Evolutionary conservation across 257 asterid species (phyloP), one percentile per base, ranked within the genome.

Genomic region (Ophiorrhiza pumila): DNA sequence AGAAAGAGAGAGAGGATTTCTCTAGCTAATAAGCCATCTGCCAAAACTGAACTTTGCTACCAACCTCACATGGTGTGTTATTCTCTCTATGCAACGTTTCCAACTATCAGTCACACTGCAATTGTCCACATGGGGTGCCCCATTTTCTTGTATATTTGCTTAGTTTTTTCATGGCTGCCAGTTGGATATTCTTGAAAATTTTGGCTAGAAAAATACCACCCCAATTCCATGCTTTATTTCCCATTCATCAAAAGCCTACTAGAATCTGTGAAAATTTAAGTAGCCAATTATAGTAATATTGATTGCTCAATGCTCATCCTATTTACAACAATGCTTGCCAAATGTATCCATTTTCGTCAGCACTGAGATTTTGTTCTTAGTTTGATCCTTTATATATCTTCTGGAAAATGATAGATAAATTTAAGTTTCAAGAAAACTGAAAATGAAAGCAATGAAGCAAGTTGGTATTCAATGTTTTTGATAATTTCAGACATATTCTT

Each of bases 31-130:
- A 62, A 32, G 52, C 75, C 74, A 74, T 65, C 77, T 75, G 77
- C 83, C 80, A 70, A 74, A 64, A 75, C 74, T 45, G 69, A 68
- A 78, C 75, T 60, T 73, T 61, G 72, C 69, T 13, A 78, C 83
- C 79, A 59, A 70, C 75, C 77, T 71, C 83, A 79, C 83, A 79
- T 79, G 83, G 73, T 65, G 46, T 79, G 77, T 60, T 63, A 42
- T 41, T 75, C 69, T 50, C 34, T 61, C 42, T 56, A 50, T 60
- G 73, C 63, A 68, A 18, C 18, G 27, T 32, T 71, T 50, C 80
- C 77, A 64, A 29, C 53, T 79, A 58, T 72, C 71, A 59, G 49
- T 50, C 71, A 52, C 75, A 47, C 58, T 67, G 67, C 75, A n/a
- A 11, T 37, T 47, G 46, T 41, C 66, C 80, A 75, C 83, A 79